phyloP scores from a whole-genome alignment of 2,329 filamentous ascomycete genomes.

The Botrytis pseudocinerea region DNA sequence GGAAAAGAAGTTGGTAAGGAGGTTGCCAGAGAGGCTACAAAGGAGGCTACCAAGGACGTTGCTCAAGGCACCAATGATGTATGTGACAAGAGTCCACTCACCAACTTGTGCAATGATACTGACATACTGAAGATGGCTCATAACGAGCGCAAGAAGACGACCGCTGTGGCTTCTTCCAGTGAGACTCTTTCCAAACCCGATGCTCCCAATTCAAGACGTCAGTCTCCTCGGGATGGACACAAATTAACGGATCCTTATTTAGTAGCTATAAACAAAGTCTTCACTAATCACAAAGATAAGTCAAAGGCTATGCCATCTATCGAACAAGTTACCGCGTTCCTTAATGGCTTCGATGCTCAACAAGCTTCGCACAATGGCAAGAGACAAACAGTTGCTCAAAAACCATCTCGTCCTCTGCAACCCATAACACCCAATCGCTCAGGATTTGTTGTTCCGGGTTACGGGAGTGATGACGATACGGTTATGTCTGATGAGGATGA shows the following conservation, averaged over 20 bases:
- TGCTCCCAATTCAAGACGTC: conserved; percentile 11
- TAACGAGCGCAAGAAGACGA: conserved; percentile 13
- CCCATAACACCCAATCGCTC: background rate
- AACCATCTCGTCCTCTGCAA: background rate
- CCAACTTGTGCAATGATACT: conserved; percentile 5
- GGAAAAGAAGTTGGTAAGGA: conserved; percentile 5
- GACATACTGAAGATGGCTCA: conserved; percentile 5
- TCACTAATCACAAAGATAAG: conserved; percentile 21
- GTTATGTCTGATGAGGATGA: background rate
- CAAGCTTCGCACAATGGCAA: background rate
- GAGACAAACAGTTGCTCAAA: background rate
- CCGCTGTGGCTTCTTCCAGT: conserved; percentile 19
- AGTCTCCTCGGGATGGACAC: background rate
- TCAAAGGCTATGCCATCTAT: conserved; percentile 18
- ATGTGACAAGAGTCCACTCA: background rate
- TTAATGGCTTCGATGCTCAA: conserved; percentile 18
- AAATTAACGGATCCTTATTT: conserved; percentile 25
- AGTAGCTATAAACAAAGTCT: conserved; percentile 22
- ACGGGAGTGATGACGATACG: background rate
- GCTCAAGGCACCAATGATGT: background rate
- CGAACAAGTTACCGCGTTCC: conserved; percentile 21
- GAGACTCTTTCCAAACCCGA: conserved; percentile 15
- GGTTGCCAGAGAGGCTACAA: background rate
- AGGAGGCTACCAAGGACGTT: background rate
- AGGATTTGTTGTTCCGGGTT: conserved; percentile 7